phyloP scores from a whole-genome alignment of 139 green algal genomes.

The Spirogloea muscicola region DNA sequence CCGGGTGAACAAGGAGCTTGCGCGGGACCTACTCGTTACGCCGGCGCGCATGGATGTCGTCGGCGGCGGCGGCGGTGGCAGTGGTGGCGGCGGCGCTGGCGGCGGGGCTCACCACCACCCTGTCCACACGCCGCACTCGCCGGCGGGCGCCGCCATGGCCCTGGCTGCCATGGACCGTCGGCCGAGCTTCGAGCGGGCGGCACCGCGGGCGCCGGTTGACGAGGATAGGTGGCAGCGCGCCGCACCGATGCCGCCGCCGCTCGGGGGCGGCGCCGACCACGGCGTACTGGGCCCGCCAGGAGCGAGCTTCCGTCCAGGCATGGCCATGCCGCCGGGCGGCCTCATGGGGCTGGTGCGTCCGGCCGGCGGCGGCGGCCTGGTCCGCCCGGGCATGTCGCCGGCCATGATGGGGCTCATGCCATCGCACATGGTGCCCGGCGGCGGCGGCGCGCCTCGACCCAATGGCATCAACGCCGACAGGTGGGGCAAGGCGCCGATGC shows the following conservation, averaged over 20 bases:
- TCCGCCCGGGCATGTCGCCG: constrained; percentile 2
- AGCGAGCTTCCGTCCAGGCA: no score
- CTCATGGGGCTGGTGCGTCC: not conserved
- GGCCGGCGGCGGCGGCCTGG: not conserved
- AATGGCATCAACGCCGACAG: constrained; percentile 39
- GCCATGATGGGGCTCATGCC: not conserved
- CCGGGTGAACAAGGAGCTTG: not conserved
- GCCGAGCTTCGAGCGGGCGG: not conserved
- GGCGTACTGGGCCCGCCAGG: no score
- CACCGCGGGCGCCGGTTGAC: not conserved
- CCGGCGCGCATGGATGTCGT: not conserved
- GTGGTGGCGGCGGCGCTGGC: not conserved
- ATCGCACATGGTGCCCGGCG: not conserved
- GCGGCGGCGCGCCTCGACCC: not conserved
- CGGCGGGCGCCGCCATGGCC: not conserved
- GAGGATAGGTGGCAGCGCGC: no score
- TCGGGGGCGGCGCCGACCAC: no score
- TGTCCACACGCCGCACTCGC: not conserved
- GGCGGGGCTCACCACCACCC: not conserved
- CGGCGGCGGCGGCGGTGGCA: not conserved
- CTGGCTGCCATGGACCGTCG: no score
- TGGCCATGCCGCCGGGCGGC: no score
- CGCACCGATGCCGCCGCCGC: no score
- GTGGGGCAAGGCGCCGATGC: constrained; percentile 28
- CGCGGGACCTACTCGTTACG: not conserved